phyloP scores from a whole-genome alignment of 2,329 filamentous ascomycete genomes.

The Bimuria novae-zelandiae region DNA sequence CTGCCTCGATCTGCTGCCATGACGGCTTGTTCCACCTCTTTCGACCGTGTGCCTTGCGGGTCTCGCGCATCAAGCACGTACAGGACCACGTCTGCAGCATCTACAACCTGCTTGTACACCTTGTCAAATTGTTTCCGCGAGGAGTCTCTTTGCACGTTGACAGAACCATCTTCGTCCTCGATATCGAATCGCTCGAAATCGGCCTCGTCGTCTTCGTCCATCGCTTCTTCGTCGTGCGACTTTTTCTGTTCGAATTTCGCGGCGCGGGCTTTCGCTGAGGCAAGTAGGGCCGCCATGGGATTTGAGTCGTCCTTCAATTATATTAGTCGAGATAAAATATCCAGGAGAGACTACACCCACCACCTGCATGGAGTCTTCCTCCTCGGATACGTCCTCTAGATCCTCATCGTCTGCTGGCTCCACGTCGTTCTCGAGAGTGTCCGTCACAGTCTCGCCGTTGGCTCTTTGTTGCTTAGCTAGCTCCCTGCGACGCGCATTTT shows the following conservation, averaged over 20 bases:
- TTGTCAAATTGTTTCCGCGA: slow-evolving; percentile 92
- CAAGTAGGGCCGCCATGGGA: slow-evolving; percentile 89
- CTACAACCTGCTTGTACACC: slow-evolving; percentile 91
- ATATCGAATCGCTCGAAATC: slow-evolving; percentile 54
- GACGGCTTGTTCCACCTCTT: slow-evolving; percentile 86
- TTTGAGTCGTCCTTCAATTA: slow-evolving; percentile 66
- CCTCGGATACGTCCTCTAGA: slow-evolving; percentile 55
- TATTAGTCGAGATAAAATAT: slow-evolving; percentile 10
- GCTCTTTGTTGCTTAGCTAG: slow-evolving; percentile 59
- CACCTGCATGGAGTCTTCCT: slow-evolving; percentile 63
- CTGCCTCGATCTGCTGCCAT: slow-evolving; percentile 83
- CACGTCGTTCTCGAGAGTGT: slow-evolving; percentile 45
- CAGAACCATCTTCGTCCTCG: slow-evolving; percentile 49
- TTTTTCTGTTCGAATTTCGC: slow-evolving; percentile 72
- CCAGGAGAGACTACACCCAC: slow-evolving; percentile 25
- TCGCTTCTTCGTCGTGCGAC: slow-evolving; percentile 63
- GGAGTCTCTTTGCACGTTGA: slow-evolving; percentile 55
- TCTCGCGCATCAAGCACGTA: slow-evolving; percentile 94
- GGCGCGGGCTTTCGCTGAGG: slow-evolving; percentile 79
- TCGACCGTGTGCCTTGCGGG: slow-evolving; percentile 86
- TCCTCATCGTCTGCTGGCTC: slow-evolving; percentile 59
- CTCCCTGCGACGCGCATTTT: slow-evolving; percentile 69
- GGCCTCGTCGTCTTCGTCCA: slow-evolving; percentile 62
- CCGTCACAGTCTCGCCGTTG: slow-evolving; percentile 42
- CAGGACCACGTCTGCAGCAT: slow-evolving; percentile 85